Conservation (phyloP, 805 yeast genomes). For the Peterozyma toletana region DNA sequence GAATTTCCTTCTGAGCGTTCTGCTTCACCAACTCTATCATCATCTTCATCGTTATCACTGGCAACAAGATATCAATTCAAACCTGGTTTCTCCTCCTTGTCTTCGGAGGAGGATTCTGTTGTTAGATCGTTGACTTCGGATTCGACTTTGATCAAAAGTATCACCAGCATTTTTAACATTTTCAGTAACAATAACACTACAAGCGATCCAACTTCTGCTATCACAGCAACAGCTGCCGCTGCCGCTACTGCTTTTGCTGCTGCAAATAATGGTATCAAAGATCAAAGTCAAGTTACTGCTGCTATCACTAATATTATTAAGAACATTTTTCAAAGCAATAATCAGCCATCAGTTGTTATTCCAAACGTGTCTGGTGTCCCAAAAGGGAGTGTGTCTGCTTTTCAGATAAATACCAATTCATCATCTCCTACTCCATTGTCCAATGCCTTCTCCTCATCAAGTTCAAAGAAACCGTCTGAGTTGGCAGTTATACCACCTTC, state of each 20-base stretch:
- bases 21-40: slow-evolving; percentile 9
- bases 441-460: no score
- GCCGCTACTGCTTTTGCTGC: slow-evolving; percentile 29
- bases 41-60: slow-evolving; percentile 6
- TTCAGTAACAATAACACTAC: slow-evolving; percentile 22
- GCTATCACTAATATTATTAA: slow-evolving; percentile 21
- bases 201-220: slow-evolving; percentile 23
- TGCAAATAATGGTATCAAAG: slow-evolving; percentile 13
- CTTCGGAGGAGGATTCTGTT: no score
- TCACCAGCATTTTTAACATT: slow-evolving; percentile 29
- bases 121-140: slow-evolving; percentile 12
- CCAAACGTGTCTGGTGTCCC: slow-evolving; percentile 19
- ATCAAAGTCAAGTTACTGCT: slow-evolving; percentile 13
- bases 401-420: slow-evolving; percentile 15
- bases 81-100: background rate
- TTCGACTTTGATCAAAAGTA: slow-evolving; percentile 17
- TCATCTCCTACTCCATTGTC: no score
- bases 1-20: slow-evolving; percentile 11
- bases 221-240: slow-evolving; percentile 29
- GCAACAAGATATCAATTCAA: slow-evolving; percentile 1
- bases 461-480: background rate
- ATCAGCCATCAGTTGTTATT: slow-evolving; percentile 7
- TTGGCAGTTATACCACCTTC: slow-evolving; percentile 12
- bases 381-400: slow-evolving; percentile 21
- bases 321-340: slow-evolving; percentile 12